Percentiles rank a stretch among this genome's conserved stretches.
Evolutionary conservation across 768 basidiomycete genomes (phyloP).

Genomic region (Cystobasidium tubakii): DNA sequence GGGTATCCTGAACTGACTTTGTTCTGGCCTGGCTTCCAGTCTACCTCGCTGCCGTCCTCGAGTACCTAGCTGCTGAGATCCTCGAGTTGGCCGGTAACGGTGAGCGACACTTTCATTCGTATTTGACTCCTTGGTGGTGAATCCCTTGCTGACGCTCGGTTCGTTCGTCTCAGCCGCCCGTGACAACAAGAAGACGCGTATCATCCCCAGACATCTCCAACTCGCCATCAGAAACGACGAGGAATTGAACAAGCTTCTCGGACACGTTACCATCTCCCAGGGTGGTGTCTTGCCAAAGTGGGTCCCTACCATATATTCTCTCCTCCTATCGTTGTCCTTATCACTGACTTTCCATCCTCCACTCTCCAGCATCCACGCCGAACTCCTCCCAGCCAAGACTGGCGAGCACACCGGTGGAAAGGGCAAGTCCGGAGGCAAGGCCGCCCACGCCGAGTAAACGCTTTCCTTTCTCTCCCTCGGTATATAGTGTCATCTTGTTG

Average conservation of each 20-base stretch:
- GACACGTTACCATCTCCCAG: constrained; percentile 80
- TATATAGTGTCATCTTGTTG: not conserved
- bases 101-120: constrained; percentile 53
- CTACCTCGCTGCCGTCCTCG: constrained; percentile 76
- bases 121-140: not conserved
- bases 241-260: constrained; percentile 65
- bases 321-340: not conserved
- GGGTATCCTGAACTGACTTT: constrained; percentile 7
- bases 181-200: constrained; percentile 89
- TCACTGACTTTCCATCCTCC: not conserved
- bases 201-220: constrained; percentile 85
- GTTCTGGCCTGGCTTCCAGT: constrained; percentile 51
- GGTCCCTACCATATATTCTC: not conserved
- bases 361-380: constrained; percentile 36
- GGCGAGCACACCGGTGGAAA: constrained; percentile 1
- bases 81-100: constrained; percentile 71
- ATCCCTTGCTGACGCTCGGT: not conserved
- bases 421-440: constrained; percentile 31
- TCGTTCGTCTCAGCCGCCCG: constrained; percentile 54
- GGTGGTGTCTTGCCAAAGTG: constrained; percentile 73
- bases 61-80: constrained; percentile 81
- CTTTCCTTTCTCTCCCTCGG: not conserved
- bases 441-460: not conserved
- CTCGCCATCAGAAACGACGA: constrained; percentile 66
- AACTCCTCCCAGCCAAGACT: constrained; percentile 36